A percentile compares a stretch with the other conserved stretches of the same genome.
These are phyloP conservation scores for Fistulinella cinereoalba DNA, from an alignment of 1,284 basidiomycete species.

Conservation along the genomic window DNA sequence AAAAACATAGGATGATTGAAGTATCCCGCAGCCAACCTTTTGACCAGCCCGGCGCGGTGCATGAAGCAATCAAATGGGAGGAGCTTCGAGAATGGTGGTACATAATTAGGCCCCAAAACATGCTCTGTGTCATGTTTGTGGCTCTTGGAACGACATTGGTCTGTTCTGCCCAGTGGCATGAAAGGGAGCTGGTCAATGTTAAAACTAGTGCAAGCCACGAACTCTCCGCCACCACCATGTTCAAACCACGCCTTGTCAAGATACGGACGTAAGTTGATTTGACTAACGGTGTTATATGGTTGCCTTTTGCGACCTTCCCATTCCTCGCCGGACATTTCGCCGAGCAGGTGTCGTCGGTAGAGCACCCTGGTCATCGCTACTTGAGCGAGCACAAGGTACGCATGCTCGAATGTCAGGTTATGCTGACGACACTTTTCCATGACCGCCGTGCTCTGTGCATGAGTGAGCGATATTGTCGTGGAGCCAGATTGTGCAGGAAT, in stretches of 20 bases:
- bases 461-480: no score
- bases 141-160: not conserved
- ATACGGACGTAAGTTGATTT: constrained; percentile 52
- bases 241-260: constrained; percentile 49
- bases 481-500: no score
- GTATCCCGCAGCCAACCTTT: constrained; percentile 35
- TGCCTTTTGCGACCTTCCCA: constrained; percentile 16
- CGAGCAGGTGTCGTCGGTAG: no score
- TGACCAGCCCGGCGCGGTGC: constrained; percentile 40
- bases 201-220: constrained; percentile 44
- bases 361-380: no score
- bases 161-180: constrained; percentile 43
- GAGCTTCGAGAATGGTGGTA: constrained; percentile 42
- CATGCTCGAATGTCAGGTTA: no score
- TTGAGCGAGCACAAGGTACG: no score
- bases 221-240: constrained; percentile 43
- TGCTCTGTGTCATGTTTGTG: not conserved
- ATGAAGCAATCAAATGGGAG: constrained; percentile 48
- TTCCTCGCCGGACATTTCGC: no score
- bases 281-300: constrained; percentile 45
- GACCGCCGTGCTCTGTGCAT: no score
- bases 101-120: constrained; percentile 28
- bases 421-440: no score
- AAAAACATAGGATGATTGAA: constrained; percentile 48
- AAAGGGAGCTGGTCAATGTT: constrained; percentile 47